A percentile compares a stretch with the other conserved stretches of the same genome.
phyloP scores from a whole-genome alignment of 2,329 filamentous ascomycete genomes.

The Hypomyces perniciosus region DNA sequence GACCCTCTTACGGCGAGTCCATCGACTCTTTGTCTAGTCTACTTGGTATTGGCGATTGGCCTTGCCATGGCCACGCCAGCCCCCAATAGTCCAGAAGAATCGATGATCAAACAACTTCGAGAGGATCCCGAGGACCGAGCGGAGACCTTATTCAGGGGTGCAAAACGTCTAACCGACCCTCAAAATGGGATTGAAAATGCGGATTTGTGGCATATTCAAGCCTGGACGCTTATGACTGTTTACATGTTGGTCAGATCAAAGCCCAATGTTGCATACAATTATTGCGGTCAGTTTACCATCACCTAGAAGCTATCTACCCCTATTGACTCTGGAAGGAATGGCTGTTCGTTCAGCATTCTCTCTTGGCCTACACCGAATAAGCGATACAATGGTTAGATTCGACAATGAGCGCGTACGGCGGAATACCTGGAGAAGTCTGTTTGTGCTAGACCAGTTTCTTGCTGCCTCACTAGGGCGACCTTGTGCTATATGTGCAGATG shows the following conservation, averaged over 20 bases:
- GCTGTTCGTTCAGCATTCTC: conserved; percentile 58
- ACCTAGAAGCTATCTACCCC: not conserved
- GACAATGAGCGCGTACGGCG: conserved; percentile 35
- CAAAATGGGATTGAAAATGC: conserved; percentile 51
- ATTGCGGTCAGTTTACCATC: conserved; percentile 42
- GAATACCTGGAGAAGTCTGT: conserved; percentile 59
- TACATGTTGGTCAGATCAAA: conserved; percentile 58
- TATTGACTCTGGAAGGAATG: conserved; percentile 41
- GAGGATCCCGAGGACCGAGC: conserved; percentile 45
- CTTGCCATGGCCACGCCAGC: conserved; percentile 50
- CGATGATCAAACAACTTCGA: conserved; percentile 45
- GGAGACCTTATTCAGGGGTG: conserved; percentile 58
- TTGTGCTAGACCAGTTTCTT: conserved; percentile 58
- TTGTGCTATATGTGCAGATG: conserved; percentile 54
- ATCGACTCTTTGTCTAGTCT: conserved; percentile 52
- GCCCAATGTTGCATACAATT: conserved; percentile 56
- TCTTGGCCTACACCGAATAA: conserved; percentile 52
- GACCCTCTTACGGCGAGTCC: conserved; percentile 45
- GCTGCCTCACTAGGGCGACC: conserved; percentile 58
- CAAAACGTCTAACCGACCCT: conserved; percentile 44
- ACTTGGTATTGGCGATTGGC: conserved; percentile 58
- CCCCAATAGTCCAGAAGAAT: conserved; percentile 43
- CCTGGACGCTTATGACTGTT: conserved; percentile 55
- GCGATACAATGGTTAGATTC: conserved; percentile 53
- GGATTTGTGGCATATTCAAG: conserved; percentile 60